Evolutionary conservation across 1,284 basidiomycete species (phyloP).

Genomic region (Inonotus obliquus): DNA sequence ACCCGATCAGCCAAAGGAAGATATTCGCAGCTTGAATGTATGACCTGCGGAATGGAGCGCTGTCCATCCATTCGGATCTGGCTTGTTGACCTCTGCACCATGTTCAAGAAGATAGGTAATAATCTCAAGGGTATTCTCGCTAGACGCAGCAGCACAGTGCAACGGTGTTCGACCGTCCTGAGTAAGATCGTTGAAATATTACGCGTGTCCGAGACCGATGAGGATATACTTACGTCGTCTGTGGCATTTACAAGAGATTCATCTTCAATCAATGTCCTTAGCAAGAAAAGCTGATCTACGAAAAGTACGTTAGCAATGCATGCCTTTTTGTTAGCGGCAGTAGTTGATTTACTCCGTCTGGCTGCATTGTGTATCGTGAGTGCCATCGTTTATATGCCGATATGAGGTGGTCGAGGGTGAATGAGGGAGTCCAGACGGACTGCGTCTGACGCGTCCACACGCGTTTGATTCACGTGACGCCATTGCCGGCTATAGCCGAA

Average conservation of each 20-base stretch:
- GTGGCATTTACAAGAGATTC: conserved; percentile 59
- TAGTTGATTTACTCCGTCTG: conserved; percentile 48
- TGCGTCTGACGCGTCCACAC: neutral
- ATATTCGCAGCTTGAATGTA: conserved; percentile 17
- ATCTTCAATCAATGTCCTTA: conserved; percentile 66
- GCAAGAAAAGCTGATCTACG: conserved; percentile 71
- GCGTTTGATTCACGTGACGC: neutral
- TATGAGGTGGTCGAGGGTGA: neutral
- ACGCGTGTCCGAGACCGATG: conserved; percentile 5
- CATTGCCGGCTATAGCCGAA: neutral
- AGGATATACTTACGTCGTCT: conserved; percentile 52
- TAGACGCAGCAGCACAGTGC: conserved; percentile 84
- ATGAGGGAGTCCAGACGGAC: neutral
- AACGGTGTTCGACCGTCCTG: conserved; percentile 87
- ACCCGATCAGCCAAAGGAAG: neutral
- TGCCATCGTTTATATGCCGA: conserved; percentile 11
- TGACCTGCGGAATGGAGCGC: conserved; percentile 84
- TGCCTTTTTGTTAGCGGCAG: neutral
- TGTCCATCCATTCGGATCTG: conserved; percentile 80
- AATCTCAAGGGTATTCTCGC: conserved; percentile 57
- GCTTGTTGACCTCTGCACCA: conserved; percentile 64
- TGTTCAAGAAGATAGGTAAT: conserved; percentile 70
- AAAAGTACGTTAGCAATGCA: conserved; percentile 9
- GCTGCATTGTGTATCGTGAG: conserved; percentile 55
- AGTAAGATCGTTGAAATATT: neutral